These are phyloP conservation scores for Scheffersomyces illinoinensis DNA, from an alignment of 1,139 yeast species.

Conservation along the genomic window DNA sequence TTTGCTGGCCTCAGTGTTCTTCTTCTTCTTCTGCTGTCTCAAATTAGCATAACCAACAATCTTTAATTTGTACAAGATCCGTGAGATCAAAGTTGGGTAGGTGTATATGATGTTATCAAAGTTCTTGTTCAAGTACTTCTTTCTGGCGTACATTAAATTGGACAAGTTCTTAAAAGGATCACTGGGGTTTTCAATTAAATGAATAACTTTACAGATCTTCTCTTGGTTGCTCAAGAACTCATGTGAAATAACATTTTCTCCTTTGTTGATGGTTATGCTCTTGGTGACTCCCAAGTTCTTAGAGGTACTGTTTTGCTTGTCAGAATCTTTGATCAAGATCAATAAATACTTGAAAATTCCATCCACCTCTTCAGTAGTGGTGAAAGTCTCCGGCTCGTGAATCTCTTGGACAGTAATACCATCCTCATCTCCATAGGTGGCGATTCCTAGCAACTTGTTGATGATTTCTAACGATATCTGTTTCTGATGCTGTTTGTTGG, in stretches of 20 bases:
- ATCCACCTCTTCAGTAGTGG: constrained; percentile 39
- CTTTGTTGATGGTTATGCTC: constrained; percentile 32
- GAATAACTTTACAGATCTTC: constrained; percentile 69
- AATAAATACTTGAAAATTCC: constrained; percentile 44
- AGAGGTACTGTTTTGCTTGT: constrained; percentile 30
- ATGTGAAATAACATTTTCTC: constrained; percentile 31
- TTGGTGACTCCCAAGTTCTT: constrained; percentile 40
- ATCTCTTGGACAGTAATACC: constrained; percentile 1
- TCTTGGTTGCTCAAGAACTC: constrained; percentile 60
- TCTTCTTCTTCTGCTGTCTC: constrained; percentile 18
- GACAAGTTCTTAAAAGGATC: constrained; percentile 56
- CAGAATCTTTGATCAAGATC: constrained; percentile 37
- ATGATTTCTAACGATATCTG: constrained; percentile 45
- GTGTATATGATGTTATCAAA: constrained; percentile 60
- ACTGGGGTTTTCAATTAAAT: constrained; percentile 48
- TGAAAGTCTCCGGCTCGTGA: constrained; percentile 16
- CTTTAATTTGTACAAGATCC: constrained; percentile 60
- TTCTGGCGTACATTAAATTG: constrained; percentile 56
- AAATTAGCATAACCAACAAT: constrained; percentile 37
- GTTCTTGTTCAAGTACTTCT: constrained; percentile 55
- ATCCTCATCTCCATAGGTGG: constrained; percentile 10
- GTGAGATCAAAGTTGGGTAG: constrained; percentile 71
- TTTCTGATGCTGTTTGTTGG: constrained; percentile 33
- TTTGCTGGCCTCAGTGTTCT: constrained; percentile 19
- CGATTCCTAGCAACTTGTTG: constrained; percentile 30